Evolutionary conservation across 2,329 filamentous ascomycete genomes (phyloP).

Genomic region (Aureobasidium melanogenum): DNA sequence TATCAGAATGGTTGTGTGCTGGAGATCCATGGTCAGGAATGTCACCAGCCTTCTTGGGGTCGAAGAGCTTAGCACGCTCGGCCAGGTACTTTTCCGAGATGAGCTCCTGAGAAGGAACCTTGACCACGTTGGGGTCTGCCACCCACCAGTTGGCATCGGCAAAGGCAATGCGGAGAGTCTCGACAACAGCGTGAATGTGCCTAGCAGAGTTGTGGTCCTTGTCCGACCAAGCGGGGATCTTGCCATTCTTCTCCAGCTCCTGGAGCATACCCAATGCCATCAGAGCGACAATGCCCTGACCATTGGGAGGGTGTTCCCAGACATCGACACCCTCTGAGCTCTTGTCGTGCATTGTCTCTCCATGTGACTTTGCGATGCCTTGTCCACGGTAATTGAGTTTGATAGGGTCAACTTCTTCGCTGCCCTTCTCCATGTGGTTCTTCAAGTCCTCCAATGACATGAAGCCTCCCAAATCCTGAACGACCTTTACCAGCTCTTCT

Average conservation of each 20-base stretch:
- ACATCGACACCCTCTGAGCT: conserved; percentile 58
- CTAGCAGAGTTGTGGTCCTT: conserved; percentile 72
- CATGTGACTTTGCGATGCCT: conserved; percentile 41
- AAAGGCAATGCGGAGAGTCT: conserved; percentile 81
- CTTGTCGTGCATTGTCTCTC: conserved; percentile 34
- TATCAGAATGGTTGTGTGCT: conserved; percentile 78
- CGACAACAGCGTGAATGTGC: conserved; percentile 73
- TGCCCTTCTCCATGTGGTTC: conserved; percentile 63
- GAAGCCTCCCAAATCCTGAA: conserved; percentile 66
- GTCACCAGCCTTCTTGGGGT: conserved; percentile 42
- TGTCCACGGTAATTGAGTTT: conserved; percentile 70
- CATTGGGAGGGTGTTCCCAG: conserved; percentile 96
- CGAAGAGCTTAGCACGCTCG: conserved; percentile 56
- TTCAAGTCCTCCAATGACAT: conserved; percentile 72
- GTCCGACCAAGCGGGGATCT: conserved; percentile 61
- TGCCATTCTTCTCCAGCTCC: conserved; percentile 65
- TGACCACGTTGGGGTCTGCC: conserved; percentile 65
- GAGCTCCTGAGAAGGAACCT: conserved; percentile 61
- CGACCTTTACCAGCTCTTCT: conserved; percentile 68
- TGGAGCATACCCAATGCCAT: conserved; percentile 92
- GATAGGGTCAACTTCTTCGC: conserved; percentile 76
- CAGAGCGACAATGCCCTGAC: conserved; percentile 87
- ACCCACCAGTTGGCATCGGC: conserved; percentile 87
- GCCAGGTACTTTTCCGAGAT: conserved; percentile 68
- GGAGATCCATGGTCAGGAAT: conserved; percentile 66